Base-by-base conservation (phyloP, 208 protist species). In the Trypanosoma lewisi region DNA sequence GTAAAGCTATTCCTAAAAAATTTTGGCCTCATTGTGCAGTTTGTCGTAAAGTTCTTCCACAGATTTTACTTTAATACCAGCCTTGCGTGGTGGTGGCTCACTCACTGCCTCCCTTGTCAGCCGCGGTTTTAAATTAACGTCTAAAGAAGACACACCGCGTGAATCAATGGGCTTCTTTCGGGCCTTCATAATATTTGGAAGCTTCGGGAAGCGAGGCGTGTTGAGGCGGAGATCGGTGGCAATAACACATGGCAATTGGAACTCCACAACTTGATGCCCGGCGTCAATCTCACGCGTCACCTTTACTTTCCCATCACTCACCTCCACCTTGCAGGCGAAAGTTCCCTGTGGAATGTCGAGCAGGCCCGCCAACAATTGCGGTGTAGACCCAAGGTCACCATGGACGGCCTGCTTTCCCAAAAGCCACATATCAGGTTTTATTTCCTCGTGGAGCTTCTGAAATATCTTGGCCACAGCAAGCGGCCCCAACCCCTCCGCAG, bases 101-200 rank as follows among this genome's bases (percentile, higher is more conserved):
- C 67, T 72, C 23, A 98, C 89, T 2, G 65, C 60, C 45, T 94
- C 49, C 14, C 74, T 70, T 21, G 55, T 83, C 12, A 97, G 58
- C 17, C 63, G 81, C 2, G 89, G 85, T 30, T 67, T 84, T n/a
- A 91, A 61, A 50, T 98, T 91, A 0, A 98, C 85, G 30, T 83
- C 93, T 4, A 98, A 65, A 23, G 84, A 70, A 16, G 59, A 57
- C 11, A 92, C 61, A 2, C 84, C 83, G 19, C 80, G 91, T 12
- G 70, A 83, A 52, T 97, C 93, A 63, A 98, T 84, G 6, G 87
- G 80, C 80, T 98, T 98, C 79, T 98, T 98, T 70, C 97, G 93
- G 17, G 97, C 97, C 83, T 98, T 97, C 96, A 99, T 99, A 73
- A 99, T 98, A 70, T 97, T 98, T n/a, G 93, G 96, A 50, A 99